Evolutionary conservation across 176 grass and related monocot species (phyloP), one percentile per base, ranked within the genome.

Genomic region (Stipa capillata): DNA sequence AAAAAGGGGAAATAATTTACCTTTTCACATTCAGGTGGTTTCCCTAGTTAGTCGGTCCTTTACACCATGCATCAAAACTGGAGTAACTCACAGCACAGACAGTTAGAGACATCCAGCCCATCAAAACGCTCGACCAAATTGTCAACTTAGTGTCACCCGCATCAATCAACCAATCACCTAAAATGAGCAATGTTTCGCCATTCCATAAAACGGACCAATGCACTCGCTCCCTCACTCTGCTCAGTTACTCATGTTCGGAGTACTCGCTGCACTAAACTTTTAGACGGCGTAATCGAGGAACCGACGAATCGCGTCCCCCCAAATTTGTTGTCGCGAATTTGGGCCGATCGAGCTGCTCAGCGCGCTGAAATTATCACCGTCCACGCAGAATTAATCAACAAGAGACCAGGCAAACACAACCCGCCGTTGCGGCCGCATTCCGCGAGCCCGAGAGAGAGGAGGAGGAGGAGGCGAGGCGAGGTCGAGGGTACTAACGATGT

Each of bases 401-500:
- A 39, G 49, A 10, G 14, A 12, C 11, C 12, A 13, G 31, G 49
- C 35, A 16, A 12, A 25, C 65, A 32, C 7, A 73, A 14, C 13
- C 31, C 40, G n/a, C 16, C 24, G 20, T 12, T 11, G 23, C 35
- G 21, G 52, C 50, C 2, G n/a, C 53, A 62, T 63, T 52, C 17
- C 52, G 29, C 10, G 40, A 74, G 80, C 5, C 33, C 56, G 24
- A n/a, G 24, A 13, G 35, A 7, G 33, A 65, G 28, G 8, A 7
- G 1, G 47, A 21, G 17, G 36, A 21, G 9, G 10, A 8, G 20
- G n/a, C n/a, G n/a, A 40, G 24, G 39, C 27, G 4, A 10, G 28
- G 41, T 20, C 11, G 63, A 21, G 11, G n/a, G 24, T 28, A 68
- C 93, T 89, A 74, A 97, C 93, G 75, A 97, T 93, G 88, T 97